Base-by-base conservation (phyloP, 2,329 filamentous ascomycete genomes). In the Fusarium denticulatum region DNA sequence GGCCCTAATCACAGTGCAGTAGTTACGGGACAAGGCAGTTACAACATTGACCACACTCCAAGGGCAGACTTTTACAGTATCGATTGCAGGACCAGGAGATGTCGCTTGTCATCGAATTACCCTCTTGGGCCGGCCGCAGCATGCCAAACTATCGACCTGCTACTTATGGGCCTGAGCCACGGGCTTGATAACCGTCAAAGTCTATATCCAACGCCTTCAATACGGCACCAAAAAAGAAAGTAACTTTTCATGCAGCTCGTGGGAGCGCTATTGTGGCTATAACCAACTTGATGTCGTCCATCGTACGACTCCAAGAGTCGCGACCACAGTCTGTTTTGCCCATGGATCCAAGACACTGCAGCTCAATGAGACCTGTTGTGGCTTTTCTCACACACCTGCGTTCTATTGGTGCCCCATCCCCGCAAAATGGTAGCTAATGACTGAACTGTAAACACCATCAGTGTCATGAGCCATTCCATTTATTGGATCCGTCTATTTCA, bases 251-350 rank as follows among this genome's bases (percentile, higher is more conserved):
- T 57, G 62, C 67, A 63, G 61, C 70, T 67, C 58, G 62, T 56
- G 49, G 47, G 47, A 62, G 56, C 56, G 60, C 57, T 53, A 64
- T 68, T 66, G 66, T 52, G 50, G 45, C 62, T 55, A 43, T 59
- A 66, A 50, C 56, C 55, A 73, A 59, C 55, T 61, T 58, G 59
- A 60, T 61, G 49, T 57, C 60, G 45, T 40, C 67, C 52, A 78
- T 77, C 76, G 76, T 77, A 78, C 74, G 76, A 78, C 67, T 30
- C 28, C 39, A 36, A 60, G 61, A 69, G 72, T 57, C 70, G 64
- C 62, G 69, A 65, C 66, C 67, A 61, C 60, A 65, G 50, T 57
- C 62, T 72, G 53, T 73, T 69, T 73, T 69, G 59, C 55, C 62
- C 65, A 50, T 68, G 60, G 50, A 65, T 64, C 59, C 53, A 69